phyloP scores from a whole-genome alignment of 192 early-diverging fungal genomes.

The Globomyces pollinis-pini region DNA sequence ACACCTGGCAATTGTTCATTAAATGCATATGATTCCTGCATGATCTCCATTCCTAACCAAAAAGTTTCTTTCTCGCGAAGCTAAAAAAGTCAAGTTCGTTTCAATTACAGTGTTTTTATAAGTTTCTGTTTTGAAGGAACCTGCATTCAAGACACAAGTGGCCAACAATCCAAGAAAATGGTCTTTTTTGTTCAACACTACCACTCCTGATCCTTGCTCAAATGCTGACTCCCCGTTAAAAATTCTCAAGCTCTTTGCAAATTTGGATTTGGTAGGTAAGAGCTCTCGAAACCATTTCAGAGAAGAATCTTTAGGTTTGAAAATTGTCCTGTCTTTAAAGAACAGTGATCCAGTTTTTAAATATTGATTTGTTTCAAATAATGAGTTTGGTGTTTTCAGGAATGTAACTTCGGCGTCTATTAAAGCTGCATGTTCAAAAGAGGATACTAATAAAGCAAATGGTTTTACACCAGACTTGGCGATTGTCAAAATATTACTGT shows the following conservation, averaged over 20 bases:
- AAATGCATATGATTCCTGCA: slow-evolving; percentile 47
- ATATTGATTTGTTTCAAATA: slow-evolving; percentile 30
- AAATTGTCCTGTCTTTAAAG: slow-evolving; percentile 52
- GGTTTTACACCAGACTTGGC: slow-evolving; percentile 44
- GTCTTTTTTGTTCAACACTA: slow-evolving; percentile 46
- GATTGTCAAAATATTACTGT: slow-evolving; percentile 15
- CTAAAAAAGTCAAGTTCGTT: background rate
- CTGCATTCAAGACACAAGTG: background rate
- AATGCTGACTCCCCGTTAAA: too few species aligned
- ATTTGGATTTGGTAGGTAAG: background rate
- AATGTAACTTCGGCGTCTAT: slow-evolving; percentile 67
- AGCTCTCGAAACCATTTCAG: background rate
- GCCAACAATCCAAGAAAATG: slow-evolving; percentile 24
- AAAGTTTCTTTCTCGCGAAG: slow-evolving; percentile 62
- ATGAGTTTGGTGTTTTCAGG: slow-evolving; percentile 43
- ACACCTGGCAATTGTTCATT: slow-evolving; percentile 39
- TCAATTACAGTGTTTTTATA: slow-evolving; percentile 1
- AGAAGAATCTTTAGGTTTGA: background rate
- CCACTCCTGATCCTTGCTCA: slow-evolving; percentile 55
- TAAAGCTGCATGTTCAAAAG: slow-evolving; percentile 55
- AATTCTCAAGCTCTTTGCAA: background rate
- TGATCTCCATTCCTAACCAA: slow-evolving; percentile 60
- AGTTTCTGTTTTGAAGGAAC: background rate
- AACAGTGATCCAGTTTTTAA: slow-evolving; percentile 50
- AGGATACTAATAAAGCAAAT: slow-evolving; percentile 55